Evolutionary conservation across 345 rosid species (phyloP).

Genomic region (Streptanthus diversifolius): DNA sequence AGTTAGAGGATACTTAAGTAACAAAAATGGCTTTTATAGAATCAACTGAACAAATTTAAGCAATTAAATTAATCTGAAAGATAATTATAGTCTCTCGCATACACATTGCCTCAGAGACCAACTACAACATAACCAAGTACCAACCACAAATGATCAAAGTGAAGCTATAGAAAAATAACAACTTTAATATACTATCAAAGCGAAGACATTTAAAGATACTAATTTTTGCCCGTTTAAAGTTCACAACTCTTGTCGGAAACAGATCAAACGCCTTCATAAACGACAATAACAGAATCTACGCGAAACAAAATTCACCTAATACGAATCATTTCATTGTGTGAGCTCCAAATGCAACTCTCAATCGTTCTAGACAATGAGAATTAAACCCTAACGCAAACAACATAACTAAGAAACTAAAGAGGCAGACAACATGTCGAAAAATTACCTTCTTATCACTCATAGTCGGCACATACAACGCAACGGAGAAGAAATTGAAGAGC

Average conservation of each 20-base stretch:
- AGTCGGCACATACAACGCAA: conserved; percentile 30
- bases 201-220: not conserved
- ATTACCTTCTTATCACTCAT: conserved; percentile 78
- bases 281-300: not conserved
- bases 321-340: not conserved
- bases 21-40: not conserved
- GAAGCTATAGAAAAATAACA: not conserved
- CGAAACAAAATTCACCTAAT: not conserved
- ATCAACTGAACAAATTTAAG: not conserved
- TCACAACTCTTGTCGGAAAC: not conserved
- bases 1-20: not conserved
- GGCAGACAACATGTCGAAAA: not conserved
- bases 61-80: not conserved
- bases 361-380: conserved; percentile 1
- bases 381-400: not conserved
- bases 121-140: not conserved
- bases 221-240: not conserved
- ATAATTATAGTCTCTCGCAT: not conserved
- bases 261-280: not conserved
- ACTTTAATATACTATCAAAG: not conserved
- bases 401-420: conserved; percentile 2
- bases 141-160: not conserved
- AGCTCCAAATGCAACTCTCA: not conserved
- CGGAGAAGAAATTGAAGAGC: conserved; percentile 22
- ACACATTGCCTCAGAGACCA: not conserved